A percentile compares a stretch with the other conserved stretches of the same genome.
phyloP scores from a whole-genome alignment of 495 filamentous ascomycete genomes.

The Podospora australis region DNA sequence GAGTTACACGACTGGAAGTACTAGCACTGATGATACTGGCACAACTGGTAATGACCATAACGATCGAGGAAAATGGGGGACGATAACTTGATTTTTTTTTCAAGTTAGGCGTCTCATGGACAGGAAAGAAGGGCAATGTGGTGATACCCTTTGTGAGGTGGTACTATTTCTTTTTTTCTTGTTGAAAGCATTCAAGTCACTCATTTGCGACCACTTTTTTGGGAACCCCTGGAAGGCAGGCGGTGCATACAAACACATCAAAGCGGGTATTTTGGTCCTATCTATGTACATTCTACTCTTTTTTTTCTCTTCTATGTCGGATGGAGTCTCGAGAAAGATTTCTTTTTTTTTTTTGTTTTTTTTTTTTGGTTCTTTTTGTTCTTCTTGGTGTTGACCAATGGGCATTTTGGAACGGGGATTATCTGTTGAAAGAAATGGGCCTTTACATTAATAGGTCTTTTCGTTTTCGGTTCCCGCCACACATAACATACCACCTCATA shows the following conservation, averaged over 20 bases:
- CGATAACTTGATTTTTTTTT: background rate
- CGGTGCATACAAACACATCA: too few relatives aligned
- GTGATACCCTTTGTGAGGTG: background rate
- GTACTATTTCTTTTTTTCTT: background rate
- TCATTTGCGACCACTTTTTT: slow-evolving; percentile 16
- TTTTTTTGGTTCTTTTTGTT: background rate
- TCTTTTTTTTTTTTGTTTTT: background rate
- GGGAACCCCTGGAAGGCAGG: too few relatives aligned
- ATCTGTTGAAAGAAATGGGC: too few relatives aligned
- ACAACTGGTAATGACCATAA: background rate
- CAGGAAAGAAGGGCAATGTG: background rate
- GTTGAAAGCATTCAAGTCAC: slow-evolving; percentile 13
- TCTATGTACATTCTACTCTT: slow-evolving; percentile 2
- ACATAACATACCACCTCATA: too few relatives aligned
- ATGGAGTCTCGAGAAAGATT: slow-evolving; percentile 4
- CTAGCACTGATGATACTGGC: background rate
- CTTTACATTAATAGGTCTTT: too few relatives aligned
- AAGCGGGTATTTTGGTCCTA: background rate
- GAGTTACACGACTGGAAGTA: background rate
- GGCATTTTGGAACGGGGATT: too few relatives aligned
- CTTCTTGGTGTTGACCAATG: slow-evolving; percentile 2
- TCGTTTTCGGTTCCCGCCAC: too few relatives aligned
- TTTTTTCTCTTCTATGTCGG: slow-evolving; percentile 1
- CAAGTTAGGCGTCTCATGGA: background rate
- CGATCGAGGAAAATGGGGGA: background rate